Base-by-base conservation (phyloP, 768 basidiomycete species). In the Psilocybe subaeruginosa region DNA sequence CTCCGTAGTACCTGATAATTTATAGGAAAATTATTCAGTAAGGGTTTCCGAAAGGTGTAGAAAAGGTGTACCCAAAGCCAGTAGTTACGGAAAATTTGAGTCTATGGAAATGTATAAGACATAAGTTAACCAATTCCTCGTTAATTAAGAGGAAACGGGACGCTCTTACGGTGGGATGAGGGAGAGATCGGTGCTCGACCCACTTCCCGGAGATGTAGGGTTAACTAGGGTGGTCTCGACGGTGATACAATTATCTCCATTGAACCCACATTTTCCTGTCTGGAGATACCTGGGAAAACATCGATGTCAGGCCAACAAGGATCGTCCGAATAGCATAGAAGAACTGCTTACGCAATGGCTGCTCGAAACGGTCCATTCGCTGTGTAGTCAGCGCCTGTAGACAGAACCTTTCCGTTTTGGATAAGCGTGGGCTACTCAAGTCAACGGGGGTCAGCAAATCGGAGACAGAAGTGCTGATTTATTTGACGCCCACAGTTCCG, bases 51-150 rank as follows among this genome's bases (percentile, higher is more conserved):
- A 37, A 3, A 14, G 2, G 8, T 0, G 39, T 23, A 19, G 29
- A 3, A 27, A 45, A n/a, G 35, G 8, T 71, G 9, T 59, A 79
- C 78, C 71, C 73, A 55, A 82, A 80, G 31, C 76, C 76, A 50
- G 74, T 69, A 3, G 77, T 70, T 4, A 80, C 78, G 1, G 75
- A 77, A 70, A 79, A 81, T 2, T 67, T 33, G 57, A 73, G 78
- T 4, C 80, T 51, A 39, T 5, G 60, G 23, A 43, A n/a, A 43
- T 43, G 27, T 12, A 48, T 55, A 12, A 65, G 31, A 29, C 23
- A 2, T 23, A 23, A 2, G 4, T 29, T 23, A 45, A 14, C 12
- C 7, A n/a, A n/a, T 27, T 8, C 12, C 17, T n/a, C 33, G 7
- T 4, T 8, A 31, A 11, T 14, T 30, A 11, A 12, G 8, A 2